Conservation (phyloP, 768 basidiomycete species). For the Xerocomellus dryophilus region DNA sequence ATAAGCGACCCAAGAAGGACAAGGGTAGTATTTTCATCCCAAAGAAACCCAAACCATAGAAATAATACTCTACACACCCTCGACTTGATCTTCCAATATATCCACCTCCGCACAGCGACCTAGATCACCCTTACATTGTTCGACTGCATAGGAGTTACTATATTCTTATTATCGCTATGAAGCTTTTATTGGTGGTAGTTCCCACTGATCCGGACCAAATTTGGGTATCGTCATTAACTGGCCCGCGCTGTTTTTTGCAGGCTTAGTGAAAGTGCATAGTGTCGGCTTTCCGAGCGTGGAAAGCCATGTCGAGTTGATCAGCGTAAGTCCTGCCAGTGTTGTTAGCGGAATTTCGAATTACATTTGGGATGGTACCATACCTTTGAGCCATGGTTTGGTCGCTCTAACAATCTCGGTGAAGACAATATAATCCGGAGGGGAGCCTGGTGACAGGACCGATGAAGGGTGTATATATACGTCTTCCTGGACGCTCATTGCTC, state of each 20-base stretch:
- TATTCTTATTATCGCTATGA: constrained; percentile 21
- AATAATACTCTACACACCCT: background rate
- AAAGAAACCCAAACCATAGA: constrained; percentile 43
- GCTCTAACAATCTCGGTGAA: constrained; percentile 82
- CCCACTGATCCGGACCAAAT: constrained; percentile 85
- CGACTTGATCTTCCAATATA: background rate
- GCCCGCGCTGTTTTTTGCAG: constrained; percentile 65
- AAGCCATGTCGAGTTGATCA: constrained; percentile 87
- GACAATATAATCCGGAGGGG: constrained; percentile 84
- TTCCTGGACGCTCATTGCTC: constrained; percentile 72
- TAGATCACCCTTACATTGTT: constrained; percentile 9
- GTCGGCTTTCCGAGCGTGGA: constrained; percentile 72
- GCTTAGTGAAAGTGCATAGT: constrained; percentile 88
- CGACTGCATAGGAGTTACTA: constrained; percentile 9
- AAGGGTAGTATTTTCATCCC: constrained; percentile 57
- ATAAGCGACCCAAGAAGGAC: constrained; percentile 34
- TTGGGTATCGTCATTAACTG: constrained; percentile 73
- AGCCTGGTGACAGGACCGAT: constrained; percentile 62
- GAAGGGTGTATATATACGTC: constrained; percentile 93
- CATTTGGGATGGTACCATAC: constrained; percentile 36
- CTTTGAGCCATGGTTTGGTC: constrained; percentile 74
- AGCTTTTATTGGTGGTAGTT: constrained; percentile 62
- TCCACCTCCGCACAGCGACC: background rate
- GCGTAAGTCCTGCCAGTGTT: constrained; percentile 59
- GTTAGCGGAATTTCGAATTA: background rate